Evolutionary conservation across 164 flowering plant genomes (phyloP).

Genomic region (Hamamelis virginiana): DNA sequence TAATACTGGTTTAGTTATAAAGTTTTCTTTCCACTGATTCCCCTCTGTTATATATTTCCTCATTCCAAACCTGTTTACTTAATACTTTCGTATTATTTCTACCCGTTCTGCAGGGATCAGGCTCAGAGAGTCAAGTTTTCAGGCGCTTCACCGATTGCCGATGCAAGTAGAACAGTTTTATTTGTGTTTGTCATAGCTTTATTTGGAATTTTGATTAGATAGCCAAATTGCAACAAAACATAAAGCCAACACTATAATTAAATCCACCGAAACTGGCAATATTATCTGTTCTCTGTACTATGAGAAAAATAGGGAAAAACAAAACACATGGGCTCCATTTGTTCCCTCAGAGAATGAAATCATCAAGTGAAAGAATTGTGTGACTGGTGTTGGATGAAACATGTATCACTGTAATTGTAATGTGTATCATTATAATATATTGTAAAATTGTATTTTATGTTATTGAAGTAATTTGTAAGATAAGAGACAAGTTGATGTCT

Average conservation of each 20-base stretch:
- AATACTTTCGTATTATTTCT: neutral
- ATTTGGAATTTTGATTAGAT: slow-evolving; percentile 21
- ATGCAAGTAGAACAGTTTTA: slow-evolving; percentile 21
- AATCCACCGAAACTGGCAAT: neutral
- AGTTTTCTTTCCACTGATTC: neutral
- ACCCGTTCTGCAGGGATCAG: slow-evolving; percentile 51
- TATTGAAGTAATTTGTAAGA: too few species aligned
- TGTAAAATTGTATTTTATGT: too few species aligned
- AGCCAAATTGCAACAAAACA: slow-evolving; percentile 5
- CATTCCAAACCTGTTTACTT: neutral
- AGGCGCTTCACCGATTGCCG: slow-evolving; percentile 27
- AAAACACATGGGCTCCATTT: too few species aligned
- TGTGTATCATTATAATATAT: too few species aligned
- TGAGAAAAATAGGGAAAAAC: too few species aligned
- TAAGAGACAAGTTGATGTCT: too few species aligned
- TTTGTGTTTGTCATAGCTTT: slow-evolving; percentile 26
- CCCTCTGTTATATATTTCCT: neutral
- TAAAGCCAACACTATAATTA: neutral
- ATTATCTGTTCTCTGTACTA: neutral
- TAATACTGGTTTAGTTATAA: neutral
- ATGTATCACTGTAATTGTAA: too few species aligned
- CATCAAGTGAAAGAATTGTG: too few species aligned
- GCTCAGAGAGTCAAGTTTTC: slow-evolving; percentile 57
- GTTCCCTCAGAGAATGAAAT: too few species aligned
- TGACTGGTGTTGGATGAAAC: too few species aligned